Evolutionary conservation across 1,284 basidiomycete species (phyloP), one percentile per base, ranked within the genome.

Genomic region (Ustilago shanxiensis): DNA sequence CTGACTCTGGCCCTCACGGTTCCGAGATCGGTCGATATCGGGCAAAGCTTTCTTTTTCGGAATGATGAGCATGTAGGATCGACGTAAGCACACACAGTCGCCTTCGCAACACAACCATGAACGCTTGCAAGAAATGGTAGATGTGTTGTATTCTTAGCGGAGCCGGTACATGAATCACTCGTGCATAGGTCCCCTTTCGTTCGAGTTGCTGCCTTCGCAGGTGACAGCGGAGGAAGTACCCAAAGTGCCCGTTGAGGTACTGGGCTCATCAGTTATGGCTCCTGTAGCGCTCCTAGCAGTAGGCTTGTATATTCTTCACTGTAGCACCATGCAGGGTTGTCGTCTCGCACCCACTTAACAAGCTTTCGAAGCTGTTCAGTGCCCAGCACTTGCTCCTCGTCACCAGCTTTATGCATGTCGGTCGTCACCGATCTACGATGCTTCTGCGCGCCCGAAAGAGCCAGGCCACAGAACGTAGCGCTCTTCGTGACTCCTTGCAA

Each of bases 281-380:
- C 63, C 14, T 55, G 44, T 28, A 68, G 51, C 14, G 66, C 66
- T 28, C 57, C 51, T 6, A 65, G 51, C 14, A 73, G 54, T n/a
- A 73, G 57, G 24, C 53, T 56, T 24, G 61, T 65, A 14, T 60
- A 75, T 22, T 70, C 67, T 31, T 64, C 45, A 24, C 60, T 61
- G 37, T 63, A 71, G 26, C 72, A 75, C 72, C 72, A 75, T 4
- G 60, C 44, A 13, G 60, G 60, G 28, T 67, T 39, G 41, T 50
- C 60, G 8, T 39, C 52, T n/a, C 59, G 67, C 8, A 71, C 24
- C 55, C 55, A 63, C 44, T 28, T 50, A 22, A 75, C 55, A 4
- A 75, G 29, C 20, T 50, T 35, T 11, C 67, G 64, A 13, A 75
- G 55, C 22, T 64, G 64, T 1, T 64, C 50, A 5, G 31, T 26